These are phyloP conservation scores for Blepharisma undulans DNA, from an alignment of 169 alveolate species.

Conservation along the genomic window DNA sequence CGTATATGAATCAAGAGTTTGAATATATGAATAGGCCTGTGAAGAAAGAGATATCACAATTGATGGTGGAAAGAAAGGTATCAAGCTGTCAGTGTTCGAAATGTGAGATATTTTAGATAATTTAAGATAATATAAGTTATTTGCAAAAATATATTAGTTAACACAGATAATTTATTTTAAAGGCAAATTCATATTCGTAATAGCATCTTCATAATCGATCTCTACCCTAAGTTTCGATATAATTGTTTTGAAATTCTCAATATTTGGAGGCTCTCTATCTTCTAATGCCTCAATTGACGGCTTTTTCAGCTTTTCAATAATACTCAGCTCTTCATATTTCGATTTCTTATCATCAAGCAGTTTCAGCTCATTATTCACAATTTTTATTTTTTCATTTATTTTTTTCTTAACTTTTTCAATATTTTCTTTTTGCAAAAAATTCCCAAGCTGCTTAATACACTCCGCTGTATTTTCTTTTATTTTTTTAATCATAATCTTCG, in stretches of 20 bases:
- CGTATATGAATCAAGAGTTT: not conserved
- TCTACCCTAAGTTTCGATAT: not conserved
- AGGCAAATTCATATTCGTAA: not conserved
- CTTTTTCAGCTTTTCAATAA: not conserved
- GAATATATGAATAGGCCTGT: not conserved
- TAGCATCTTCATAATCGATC: not conserved
- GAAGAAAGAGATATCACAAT: not conserved
- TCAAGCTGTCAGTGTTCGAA: not conserved
- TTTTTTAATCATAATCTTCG: not conserved
- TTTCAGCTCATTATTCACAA: not conserved
- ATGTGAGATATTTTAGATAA: not conserved
- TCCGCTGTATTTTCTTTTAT: conserved; percentile 1
- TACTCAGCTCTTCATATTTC: not conserved
- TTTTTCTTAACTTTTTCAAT: not conserved
- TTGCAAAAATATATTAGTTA: not conserved
- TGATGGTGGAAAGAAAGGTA: not conserved
- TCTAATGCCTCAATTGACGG: not conserved
- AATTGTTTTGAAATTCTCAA: not conserved
- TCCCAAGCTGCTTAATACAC: not conserved
- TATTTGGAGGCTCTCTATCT: not conserved
- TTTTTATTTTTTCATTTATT: not conserved
- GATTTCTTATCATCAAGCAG: not conserved
- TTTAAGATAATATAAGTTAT: not conserved
- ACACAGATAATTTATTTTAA: not conserved
- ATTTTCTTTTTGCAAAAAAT: not conserved